A percentile compares a stretch with the other conserved stretches of the same genome.
phyloP scores from a whole-genome alignment of 1,284 basidiomycete species.

The Anthracocystis panici-leucophaei region DNA sequence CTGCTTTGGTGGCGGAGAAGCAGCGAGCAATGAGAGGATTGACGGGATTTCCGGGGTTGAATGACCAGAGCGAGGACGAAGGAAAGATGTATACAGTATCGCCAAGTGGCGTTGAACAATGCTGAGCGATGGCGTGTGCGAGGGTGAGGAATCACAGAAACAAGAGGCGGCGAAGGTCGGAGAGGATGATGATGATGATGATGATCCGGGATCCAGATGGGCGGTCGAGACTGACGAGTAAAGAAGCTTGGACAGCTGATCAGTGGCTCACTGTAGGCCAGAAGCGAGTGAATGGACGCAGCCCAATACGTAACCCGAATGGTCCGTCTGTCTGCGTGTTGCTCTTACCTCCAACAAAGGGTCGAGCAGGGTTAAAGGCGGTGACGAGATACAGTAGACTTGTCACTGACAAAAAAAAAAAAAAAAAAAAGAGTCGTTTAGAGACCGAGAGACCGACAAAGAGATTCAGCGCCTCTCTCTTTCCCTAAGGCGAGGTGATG shows the following conservation, averaged over 20 bases:
- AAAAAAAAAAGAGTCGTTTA: constrained; percentile 1
- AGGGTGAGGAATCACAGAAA: too few species aligned
- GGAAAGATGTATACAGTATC: too few species aligned
- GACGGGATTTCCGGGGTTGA: too few species aligned
- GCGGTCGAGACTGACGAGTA: neutral
- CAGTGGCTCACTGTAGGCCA: neutral
- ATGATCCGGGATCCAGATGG: neutral
- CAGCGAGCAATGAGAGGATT: too few species aligned
- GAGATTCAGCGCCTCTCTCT: neutral
- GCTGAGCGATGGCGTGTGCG: too few species aligned
- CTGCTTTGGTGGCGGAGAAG: neutral
- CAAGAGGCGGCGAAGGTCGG: too few species aligned
- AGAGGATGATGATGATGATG: too few species aligned
- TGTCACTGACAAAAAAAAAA: neutral
- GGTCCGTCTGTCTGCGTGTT: neutral
- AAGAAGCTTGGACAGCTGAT: constrained; percentile 4
- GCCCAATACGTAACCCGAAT: neutral
- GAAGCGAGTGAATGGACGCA: neutral
- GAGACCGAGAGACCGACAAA: neutral
- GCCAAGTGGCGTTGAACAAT: too few species aligned
- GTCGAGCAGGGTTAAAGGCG: neutral
- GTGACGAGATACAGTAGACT: neutral
- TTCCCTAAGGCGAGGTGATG: neutral
- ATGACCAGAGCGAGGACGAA: too few species aligned
- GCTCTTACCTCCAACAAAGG: neutral